These are phyloP conservation scores for Eutrema yunnanense DNA, from an alignment of 345 rosid species.

Conservation along the genomic window DNA sequence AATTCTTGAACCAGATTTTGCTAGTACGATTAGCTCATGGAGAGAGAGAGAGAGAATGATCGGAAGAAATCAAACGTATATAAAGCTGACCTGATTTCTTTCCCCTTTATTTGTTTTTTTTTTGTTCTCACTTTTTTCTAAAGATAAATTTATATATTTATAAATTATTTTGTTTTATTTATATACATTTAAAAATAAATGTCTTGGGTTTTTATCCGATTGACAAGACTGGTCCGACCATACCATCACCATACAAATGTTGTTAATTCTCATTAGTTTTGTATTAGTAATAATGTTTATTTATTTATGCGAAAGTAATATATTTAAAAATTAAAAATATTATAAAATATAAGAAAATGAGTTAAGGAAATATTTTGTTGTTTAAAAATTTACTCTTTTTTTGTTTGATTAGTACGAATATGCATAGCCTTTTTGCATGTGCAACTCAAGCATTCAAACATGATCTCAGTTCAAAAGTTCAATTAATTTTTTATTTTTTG, in stretches of 20 bases:
- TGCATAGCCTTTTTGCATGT: neutral
- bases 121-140: neutral
- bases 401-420: neutral
- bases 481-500: neutral
- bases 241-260: neutral
- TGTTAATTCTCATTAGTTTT: neutral
- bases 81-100: slow-evolving; percentile 25
- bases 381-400: neutral
- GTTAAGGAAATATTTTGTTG: neutral
- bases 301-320: neutral
- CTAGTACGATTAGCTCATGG: neutral
- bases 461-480: neutral
- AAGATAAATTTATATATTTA: neutral
- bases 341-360: neutral
- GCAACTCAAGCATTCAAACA: neutral
- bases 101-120: slow-evolving; percentile 1
- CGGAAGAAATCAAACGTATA: slow-evolving; percentile 11
- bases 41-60: slow-evolving; percentile 7
- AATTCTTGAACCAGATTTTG: slow-evolving; percentile 6
- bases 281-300: neutral
- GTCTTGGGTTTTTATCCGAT: neutral
- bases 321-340: neutral
- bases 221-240: neutral
- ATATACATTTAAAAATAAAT: neutral
- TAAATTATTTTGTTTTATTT: neutral